Conservation (phyloP, 352 stramenopile species). For the Globisporangium paddicum region DNA sequence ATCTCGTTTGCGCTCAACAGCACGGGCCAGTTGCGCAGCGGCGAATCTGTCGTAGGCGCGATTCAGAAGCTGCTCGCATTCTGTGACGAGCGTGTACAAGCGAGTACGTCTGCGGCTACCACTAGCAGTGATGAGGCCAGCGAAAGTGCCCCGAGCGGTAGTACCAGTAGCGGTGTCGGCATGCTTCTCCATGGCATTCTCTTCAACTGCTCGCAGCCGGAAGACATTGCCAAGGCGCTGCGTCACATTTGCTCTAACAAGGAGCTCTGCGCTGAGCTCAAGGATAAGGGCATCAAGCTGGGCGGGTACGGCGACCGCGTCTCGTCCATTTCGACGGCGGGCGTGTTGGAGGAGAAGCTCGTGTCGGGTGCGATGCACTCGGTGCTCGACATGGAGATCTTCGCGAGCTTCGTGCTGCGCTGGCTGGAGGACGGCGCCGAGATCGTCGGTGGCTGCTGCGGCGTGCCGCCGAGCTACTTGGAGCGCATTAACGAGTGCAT, state of each 20-base stretch:
- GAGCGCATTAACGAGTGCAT: slow-evolving; percentile 9
- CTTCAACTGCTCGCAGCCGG: slow-evolving; percentile 91
- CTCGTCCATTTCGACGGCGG: slow-evolving; percentile 56
- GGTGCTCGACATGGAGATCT: slow-evolving; percentile 72
- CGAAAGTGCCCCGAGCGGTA: not conserved
- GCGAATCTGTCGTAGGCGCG: slow-evolving; percentile 54
- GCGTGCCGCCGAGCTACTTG: slow-evolving; percentile 82
- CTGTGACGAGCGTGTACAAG: slow-evolving; percentile 4
- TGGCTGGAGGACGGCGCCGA: slow-evolving; percentile 71
- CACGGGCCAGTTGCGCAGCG: slow-evolving; percentile 74
- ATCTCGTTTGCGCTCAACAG: slow-evolving; percentile 84
- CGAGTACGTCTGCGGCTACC: slow-evolving; percentile 7
- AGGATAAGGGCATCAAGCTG: slow-evolving; percentile 33
- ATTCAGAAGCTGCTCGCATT: slow-evolving; percentile 49
- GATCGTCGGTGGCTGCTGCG: slow-evolving; percentile 89
- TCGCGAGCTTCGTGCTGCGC: slow-evolving; percentile 60
- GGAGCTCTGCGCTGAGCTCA: slow-evolving; percentile 23
- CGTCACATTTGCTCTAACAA: slow-evolving; percentile 35
- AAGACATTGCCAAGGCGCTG: slow-evolving; percentile 87
- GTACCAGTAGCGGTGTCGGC: not conserved
- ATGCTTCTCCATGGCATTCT: slow-evolving; percentile 64
- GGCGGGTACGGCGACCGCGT: slow-evolving; percentile 89
- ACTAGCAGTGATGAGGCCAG: not conserved
- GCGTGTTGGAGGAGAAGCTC: slow-evolving; percentile 65
- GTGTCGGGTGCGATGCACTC: slow-evolving; percentile 60